phyloP scores from a whole-genome alignment of 2,329 filamentous ascomycete species.

The Ascochyta viciae-villosae region DNA sequence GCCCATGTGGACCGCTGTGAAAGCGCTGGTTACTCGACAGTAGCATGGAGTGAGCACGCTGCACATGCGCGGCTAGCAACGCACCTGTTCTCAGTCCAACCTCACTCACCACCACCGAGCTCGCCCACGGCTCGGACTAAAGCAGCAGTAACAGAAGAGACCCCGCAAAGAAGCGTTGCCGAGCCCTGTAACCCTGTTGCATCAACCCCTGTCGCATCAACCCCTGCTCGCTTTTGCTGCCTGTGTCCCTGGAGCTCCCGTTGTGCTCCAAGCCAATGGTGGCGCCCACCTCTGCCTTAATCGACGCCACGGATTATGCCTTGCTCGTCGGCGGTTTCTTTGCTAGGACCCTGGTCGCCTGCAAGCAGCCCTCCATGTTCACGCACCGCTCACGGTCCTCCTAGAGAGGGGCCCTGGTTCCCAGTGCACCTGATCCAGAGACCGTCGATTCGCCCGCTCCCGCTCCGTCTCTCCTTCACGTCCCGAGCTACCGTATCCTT shows the following conservation, averaged over 20 bases:
- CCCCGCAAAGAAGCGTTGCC: slow-evolving; percentile 54
- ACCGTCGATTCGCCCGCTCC: slow-evolving; percentile 47
- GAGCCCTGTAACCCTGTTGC: slow-evolving; percentile 43
- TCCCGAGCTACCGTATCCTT: slow-evolving; percentile 52
- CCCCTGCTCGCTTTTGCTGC: slow-evolving; percentile 36
- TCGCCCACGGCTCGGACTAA: slow-evolving; percentile 33
- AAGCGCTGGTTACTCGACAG: slow-evolving; percentile 38
- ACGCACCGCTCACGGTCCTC: slow-evolving; percentile 45
- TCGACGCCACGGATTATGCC: slow-evolving; percentile 48
- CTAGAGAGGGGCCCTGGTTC: slow-evolving; percentile 43
- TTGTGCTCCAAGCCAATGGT: slow-evolving; percentile 49
- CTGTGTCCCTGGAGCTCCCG: slow-evolving; percentile 49
- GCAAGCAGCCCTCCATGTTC: slow-evolving; percentile 47
- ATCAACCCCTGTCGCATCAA: slow-evolving; percentile 38
- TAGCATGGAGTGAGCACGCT: slow-evolving; percentile 33
- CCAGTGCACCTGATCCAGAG: slow-evolving; percentile 48
- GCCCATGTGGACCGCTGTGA: slow-evolving; percentile 27
- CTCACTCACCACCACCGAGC: slow-evolving; percentile 28
- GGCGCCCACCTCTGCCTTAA: slow-evolving; percentile 42
- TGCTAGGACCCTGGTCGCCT: slow-evolving; percentile 44
- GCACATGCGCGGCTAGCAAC: slow-evolving; percentile 32
- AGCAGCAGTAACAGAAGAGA: slow-evolving; percentile 40
- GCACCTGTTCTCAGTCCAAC: slow-evolving; percentile 24
- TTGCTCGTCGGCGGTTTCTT: slow-evolving; percentile 52
- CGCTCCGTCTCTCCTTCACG: slow-evolving; percentile 43